Conservation (phyloP, 495 filamentous ascomycete genomes). For the Tuber magnatum region DNA sequence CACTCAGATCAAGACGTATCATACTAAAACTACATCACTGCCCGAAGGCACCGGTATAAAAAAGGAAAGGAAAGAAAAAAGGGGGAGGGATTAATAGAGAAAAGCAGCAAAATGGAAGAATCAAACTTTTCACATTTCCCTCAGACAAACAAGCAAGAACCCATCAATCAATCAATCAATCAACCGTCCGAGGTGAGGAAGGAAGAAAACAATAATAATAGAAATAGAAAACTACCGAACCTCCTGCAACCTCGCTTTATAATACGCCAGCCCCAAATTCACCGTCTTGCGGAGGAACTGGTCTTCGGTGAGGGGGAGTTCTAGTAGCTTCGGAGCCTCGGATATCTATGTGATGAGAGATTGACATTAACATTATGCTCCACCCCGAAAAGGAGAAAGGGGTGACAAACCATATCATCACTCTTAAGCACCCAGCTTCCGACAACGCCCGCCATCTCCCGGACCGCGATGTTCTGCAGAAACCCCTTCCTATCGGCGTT, state of each 20-base stretch:
- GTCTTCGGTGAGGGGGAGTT: constrained; percentile 66
- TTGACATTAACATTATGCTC: constrained; percentile 26
- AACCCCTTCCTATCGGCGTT: constrained; percentile 48
- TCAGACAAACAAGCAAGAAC: neutral
- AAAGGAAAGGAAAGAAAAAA: neutral
- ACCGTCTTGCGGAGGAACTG: constrained; percentile 59
- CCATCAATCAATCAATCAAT: neutral
- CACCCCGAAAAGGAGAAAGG: neutral
- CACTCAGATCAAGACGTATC: neutral
- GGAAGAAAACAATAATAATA: neutral
- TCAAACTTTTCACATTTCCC: constrained; percentile 1
- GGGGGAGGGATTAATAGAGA: neutral
- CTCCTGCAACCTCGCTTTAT: constrained; percentile 41
- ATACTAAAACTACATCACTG: neutral
- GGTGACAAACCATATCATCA: constrained; percentile 53
- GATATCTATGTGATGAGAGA: constrained; percentile 39
- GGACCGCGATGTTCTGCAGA: constrained; percentile 55
- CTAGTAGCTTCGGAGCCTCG: constrained; percentile 50
- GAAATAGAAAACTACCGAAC: neutral
- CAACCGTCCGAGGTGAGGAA: neutral
- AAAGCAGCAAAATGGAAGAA: neutral
- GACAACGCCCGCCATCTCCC: constrained; percentile 65
- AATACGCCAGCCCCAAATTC: constrained; percentile 63
- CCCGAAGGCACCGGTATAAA: neutral
- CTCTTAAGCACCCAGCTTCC: constrained; percentile 56